Evolutionary conservation across 805 yeast species (phyloP), one percentile per base, ranked within the genome.

Genomic region (Candida chauliodis): DNA sequence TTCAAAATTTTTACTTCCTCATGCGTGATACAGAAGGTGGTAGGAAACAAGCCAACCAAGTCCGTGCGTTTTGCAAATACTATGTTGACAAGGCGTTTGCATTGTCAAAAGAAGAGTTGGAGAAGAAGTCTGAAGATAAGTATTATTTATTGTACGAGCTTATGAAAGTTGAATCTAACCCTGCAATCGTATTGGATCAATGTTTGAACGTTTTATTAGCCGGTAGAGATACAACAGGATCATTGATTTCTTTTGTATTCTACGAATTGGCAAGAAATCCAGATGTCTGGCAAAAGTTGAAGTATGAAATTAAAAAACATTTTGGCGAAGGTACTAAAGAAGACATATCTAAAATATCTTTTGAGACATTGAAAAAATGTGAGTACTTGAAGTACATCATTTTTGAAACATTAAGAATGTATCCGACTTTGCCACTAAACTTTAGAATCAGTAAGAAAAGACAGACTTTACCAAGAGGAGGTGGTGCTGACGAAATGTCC

Each of bases 211-310:
- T 64, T 34, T 56, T 64, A 51, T 46, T 64, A 21, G 70, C 70
- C 23, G 70, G 69, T 9, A 61, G 70, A 55, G 69, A 64, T 46
- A 64, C 70, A 19, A 64, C 70, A 14, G 70, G 69, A 9, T 66
- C 64, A 1, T 52, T 61, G 38, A 50, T 64, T 41, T 58, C 67
- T 18, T 61, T 61, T 40, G 42, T 59, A 8, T 44, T 61, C 38
- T 60, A 48, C 35, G 69, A 63, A 48, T 53, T 64, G 35, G 51
- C 69, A 2, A 51, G 63, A 45, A 53, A 61, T 44, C 67, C 61
- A 9, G 42, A 49, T 11, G 38, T 61, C 9, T 62, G 50, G 51
- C 48, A 45, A 14, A 60, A 56, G 36, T 56, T 64, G 45, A 54
- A 52, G 40, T 45, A 45, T 8, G 69, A 61, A 42, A 48, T 64